Evolutionary conservation across 345 rosid species (phyloP), one percentile per base, ranked within the genome.

Genomic region (Odontarrhena argentea): DNA sequence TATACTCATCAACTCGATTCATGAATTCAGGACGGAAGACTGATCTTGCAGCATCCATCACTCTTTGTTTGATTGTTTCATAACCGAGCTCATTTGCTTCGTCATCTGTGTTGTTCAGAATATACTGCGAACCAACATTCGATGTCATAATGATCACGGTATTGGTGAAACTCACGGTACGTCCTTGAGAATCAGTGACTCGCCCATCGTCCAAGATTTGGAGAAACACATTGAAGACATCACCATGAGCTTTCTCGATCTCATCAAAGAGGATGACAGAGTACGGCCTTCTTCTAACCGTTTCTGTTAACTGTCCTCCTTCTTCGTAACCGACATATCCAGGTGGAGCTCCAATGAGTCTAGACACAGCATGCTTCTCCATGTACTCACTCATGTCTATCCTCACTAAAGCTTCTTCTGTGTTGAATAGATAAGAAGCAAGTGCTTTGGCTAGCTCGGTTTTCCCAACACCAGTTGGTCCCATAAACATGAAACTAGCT

Each of bases 401-500:
- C 52, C 97, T 77, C 9, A 95, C 99, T 35, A 89, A 77, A 8
- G 98, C 94, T 77, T 95, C 99, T 81, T 95, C 98, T 0, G 99
- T 89, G 77, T 89, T 91, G 87, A 95, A 91, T 76, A 95, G 5
- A 67, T 89, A 89, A 12, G 99, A 86, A 8, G 99, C 98, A 22
- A 95, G 84, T 55, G 96, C 87, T 82, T 91, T 91, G 8, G 99
- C 99, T 54, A 95, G 68, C 73, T 95, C 98, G 6, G 99, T 95
- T 79, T 95, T 95, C 12, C 99, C 98, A 45, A 95, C 97, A 73
- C 99, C 98, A 11, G 99, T 91, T 26, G 99, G 98, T 34, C 99
- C 99, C 99, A 95, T 95, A 71, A 95, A 89, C 99, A 95, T 95
- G 79, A 95, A 95, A 67, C 97, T 87, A 58, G 99, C 98, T 25